Evolutionary conservation across 2,329 filamentous ascomycete species (phyloP).

Genomic region (Fusarium cicatricum): DNA sequence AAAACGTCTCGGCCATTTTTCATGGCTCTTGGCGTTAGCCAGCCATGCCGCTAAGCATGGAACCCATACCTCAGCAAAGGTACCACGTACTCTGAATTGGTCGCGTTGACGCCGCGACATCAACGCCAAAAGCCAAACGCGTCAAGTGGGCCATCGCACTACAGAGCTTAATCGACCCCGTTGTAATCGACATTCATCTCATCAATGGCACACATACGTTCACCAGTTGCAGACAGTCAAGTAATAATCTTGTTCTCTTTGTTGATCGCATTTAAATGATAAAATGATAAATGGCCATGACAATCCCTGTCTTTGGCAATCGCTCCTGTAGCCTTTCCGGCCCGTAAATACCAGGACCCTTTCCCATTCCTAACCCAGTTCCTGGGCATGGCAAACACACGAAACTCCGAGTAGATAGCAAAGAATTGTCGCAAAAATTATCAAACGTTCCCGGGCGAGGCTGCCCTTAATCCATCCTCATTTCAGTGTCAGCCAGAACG

Average conservation of each 20-base stretch:
- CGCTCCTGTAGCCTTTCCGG: slow-evolving; percentile 29
- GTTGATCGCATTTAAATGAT: slow-evolving; percentile 32
- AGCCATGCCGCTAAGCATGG: neutral
- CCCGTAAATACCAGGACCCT: slow-evolving; percentile 31
- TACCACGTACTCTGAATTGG: neutral
- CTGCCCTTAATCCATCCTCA: slow-evolving; percentile 41
- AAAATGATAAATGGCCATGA: slow-evolving; percentile 37
- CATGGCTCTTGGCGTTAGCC: neutral
- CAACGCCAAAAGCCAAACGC: slow-evolving; percentile 14
- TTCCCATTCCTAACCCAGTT: slow-evolving; percentile 31
- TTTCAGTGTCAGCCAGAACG: slow-evolving; percentile 40
- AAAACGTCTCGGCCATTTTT: slow-evolving; percentile 1
- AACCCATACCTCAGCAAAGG: too few relatives aligned
- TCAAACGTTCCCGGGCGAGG: slow-evolving; percentile 17
- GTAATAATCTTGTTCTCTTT: neutral
- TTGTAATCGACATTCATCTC: too few relatives aligned
- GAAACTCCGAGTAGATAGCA: slow-evolving; percentile 36
- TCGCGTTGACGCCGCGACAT: slow-evolving; percentile 15
- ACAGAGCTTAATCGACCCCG: too few relatives aligned
- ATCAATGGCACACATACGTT: too few relatives aligned
- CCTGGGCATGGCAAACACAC: slow-evolving; percentile 38
- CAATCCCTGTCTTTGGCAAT: slow-evolving; percentile 34
- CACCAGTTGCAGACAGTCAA: neutral
- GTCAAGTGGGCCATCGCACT: neutral
- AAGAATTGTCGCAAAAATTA: slow-evolving; percentile 9